Evolutionary conservation across 2,329 filamentous ascomycete species (phyloP).

Genomic region (Aspergillus amoenus): DNA sequence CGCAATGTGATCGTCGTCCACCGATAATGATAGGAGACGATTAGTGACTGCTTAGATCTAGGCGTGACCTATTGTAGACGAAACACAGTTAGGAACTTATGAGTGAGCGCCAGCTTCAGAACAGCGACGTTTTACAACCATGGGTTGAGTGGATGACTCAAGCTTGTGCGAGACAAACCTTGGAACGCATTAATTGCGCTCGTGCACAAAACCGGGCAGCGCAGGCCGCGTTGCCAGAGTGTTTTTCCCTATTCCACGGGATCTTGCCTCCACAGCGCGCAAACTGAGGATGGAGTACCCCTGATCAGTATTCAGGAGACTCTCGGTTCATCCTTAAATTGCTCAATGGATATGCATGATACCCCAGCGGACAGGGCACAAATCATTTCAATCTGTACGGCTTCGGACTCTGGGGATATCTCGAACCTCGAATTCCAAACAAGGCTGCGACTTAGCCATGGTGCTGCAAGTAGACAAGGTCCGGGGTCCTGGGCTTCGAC

Average conservation of each 20-base stretch:
- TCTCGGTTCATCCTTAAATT: background rate
- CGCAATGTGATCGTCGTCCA: conserved; percentile 2
- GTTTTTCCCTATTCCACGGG: background rate
- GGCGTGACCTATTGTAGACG: background rate
- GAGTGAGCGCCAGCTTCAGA: background rate
- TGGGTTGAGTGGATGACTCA: background rate
- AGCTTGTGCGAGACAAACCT: conserved; percentile 13
- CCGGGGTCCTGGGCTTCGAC: conserved; percentile 10
- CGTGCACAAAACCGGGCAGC: background rate
- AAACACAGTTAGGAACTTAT: background rate
- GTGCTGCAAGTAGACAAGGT: conserved; percentile 20
- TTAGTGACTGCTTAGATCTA: background rate
- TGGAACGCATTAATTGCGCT: background rate
- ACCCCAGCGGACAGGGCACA: background rate
- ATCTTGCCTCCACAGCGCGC: background rate
- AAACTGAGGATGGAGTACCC: background rate
- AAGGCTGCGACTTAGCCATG: conserved; percentile 16
- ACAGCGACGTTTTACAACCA: background rate
- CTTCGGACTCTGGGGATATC: background rate
- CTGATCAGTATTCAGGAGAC: background rate
- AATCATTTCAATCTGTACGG: conserved; percentile 1
- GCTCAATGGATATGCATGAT: background rate
- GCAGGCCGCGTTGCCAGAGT: background rate
- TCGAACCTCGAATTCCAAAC: background rate
- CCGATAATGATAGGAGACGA: conserved; percentile 5